Percentiles rank a stretch among this genome's conserved stretches.
phyloP scores from a whole-genome alignment of 192 early-diverging fungal species.

The Umbelopsis ramanniana region DNA sequence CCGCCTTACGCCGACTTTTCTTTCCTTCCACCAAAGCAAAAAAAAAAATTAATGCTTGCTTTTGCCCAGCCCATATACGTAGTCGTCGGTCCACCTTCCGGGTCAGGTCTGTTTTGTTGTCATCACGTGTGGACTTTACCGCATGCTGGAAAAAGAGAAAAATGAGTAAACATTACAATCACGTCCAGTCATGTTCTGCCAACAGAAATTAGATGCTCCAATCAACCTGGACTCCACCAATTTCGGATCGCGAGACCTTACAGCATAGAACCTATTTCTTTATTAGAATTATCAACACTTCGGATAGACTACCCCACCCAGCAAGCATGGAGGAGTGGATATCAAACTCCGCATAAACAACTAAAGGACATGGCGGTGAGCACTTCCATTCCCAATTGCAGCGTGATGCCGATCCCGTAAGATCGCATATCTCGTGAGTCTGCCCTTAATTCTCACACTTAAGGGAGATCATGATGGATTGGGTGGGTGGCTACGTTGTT shows the following conservation, averaged over 20 bases:
- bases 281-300: too few species aligned
- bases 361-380: too few species aligned
- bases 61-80: not conserved
- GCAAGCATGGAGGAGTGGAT: not conserved
- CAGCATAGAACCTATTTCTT: too few species aligned
- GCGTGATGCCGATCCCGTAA: constrained; percentile 5
- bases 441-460: too few species aligned
- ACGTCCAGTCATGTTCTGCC: constrained; percentile 2
- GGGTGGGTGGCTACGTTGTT: too few species aligned
- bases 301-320: too few species aligned
- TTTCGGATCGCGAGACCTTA: too few species aligned
- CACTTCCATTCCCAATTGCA: not conserved
- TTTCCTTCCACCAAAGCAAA: not conserved
- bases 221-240: too few species aligned
- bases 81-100: constrained; percentile 18
- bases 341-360: not conserved
- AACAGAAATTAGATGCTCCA: not conserved
- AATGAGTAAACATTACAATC: constrained; percentile 13
- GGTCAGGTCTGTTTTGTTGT: constrained; percentile 24
- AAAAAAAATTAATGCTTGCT: too few species aligned
- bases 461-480: too few species aligned
- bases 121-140: constrained; percentile 19
- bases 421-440: too few species aligned
- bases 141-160: constrained; percentile 6
- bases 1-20: not conserved